These are phyloP conservation scores for Aspergillus sp. DNA, from an alignment of 2,329 filamentous ascomycete species.

Conservation along the genomic window DNA sequence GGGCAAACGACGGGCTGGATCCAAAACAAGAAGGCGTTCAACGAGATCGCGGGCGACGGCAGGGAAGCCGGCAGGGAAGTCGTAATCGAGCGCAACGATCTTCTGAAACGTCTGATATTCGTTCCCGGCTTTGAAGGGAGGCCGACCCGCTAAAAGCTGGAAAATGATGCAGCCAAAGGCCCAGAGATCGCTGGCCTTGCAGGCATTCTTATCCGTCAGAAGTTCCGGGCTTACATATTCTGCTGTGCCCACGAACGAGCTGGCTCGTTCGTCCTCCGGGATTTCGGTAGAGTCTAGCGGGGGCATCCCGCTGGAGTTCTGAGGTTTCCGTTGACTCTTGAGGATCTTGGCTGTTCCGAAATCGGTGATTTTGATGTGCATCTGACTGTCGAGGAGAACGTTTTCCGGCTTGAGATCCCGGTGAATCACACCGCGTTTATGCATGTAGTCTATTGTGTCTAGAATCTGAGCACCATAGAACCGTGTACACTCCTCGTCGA, in stretches of 20 bases:
- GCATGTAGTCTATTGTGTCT: constrained; percentile 97
- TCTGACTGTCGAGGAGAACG: constrained; percentile 88
- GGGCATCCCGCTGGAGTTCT: constrained; percentile 48
- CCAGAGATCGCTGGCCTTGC: constrained; percentile 97
- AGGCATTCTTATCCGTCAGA: constrained; percentile 94
- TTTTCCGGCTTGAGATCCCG: constrained; percentile 97
- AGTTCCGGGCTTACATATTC: constrained; percentile 98
- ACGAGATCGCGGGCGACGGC: constrained; percentile 82
- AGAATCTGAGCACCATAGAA: constrained; percentile 97
- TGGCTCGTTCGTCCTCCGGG: constrained; percentile 71
- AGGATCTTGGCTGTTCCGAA: constrained; percentile 98
- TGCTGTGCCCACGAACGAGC: constrained; percentile 95
- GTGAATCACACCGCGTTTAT: constrained; percentile 92
- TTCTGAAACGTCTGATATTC: constrained; percentile 99
- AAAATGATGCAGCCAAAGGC: constrained; percentile 98
- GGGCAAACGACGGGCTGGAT: constrained; percentile 78
- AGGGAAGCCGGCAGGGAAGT: constrained; percentile 88
- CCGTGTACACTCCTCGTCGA: constrained; percentile 88
- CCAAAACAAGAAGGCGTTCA: constrained; percentile 84
- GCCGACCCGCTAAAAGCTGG: constrained; percentile 90
- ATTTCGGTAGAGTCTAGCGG: constrained; percentile 55
- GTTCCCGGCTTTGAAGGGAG: constrained; percentile 92
- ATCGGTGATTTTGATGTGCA: constrained; percentile 98
- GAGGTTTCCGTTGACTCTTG: constrained; percentile 53
- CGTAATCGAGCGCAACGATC: constrained; percentile 91